Evolutionary conservation across 75 land plant species (phyloP).

Genomic region (Pinus taeda): DNA sequence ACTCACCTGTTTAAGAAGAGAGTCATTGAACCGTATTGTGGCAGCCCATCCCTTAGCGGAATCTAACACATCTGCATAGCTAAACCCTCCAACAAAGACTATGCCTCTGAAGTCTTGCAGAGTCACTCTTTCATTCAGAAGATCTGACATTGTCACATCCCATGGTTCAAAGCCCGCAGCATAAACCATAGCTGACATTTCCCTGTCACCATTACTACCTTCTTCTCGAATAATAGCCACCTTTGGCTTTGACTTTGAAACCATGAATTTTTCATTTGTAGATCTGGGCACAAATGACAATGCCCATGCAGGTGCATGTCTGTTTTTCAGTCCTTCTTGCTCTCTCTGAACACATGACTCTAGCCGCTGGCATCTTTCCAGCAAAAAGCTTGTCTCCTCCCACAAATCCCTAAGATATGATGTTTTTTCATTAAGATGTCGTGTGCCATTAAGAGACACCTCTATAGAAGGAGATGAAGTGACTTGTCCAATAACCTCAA

Average conservation of each 20-base stretch:
- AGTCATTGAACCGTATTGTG: constrained; percentile 81
- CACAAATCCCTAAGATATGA: constrained; percentile 76
- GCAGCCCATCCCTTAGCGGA: constrained; percentile 99
- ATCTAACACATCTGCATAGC: constrained; percentile 96
- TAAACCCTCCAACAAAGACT: constrained; percentile 96
- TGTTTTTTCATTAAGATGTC: constrained; percentile 49
- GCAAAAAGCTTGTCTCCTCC: constrained; percentile 89
- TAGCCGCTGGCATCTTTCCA: constrained; percentile 75
- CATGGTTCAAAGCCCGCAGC: constrained; percentile 97
- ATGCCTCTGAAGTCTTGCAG: constrained; percentile 71
- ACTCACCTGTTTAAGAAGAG: constrained; percentile 56
- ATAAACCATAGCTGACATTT: constrained; percentile 91
- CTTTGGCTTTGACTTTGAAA: constrained; percentile 53
- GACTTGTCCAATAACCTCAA: constrained; percentile 72
- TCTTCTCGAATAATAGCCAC: constrained; percentile 94
- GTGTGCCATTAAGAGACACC: constrained; percentile 57
- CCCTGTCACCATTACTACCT: constrained; percentile 98
- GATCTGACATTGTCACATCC: constrained; percentile 95
- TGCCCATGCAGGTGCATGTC: constrained; percentile 72
- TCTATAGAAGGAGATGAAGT: constrained; percentile 43
- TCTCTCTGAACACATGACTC: constrained; percentile 79
- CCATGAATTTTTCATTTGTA: constrained; percentile 50
- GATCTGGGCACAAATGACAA: constrained; percentile 73
- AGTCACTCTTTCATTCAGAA: constrained; percentile 46
- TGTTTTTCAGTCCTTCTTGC: constrained; percentile 65